Evolutionary conservation across 2,329 filamentous ascomycete species (phyloP), one percentile per base, ranked within the genome.

Genomic region (Botrytis aclada): DNA sequence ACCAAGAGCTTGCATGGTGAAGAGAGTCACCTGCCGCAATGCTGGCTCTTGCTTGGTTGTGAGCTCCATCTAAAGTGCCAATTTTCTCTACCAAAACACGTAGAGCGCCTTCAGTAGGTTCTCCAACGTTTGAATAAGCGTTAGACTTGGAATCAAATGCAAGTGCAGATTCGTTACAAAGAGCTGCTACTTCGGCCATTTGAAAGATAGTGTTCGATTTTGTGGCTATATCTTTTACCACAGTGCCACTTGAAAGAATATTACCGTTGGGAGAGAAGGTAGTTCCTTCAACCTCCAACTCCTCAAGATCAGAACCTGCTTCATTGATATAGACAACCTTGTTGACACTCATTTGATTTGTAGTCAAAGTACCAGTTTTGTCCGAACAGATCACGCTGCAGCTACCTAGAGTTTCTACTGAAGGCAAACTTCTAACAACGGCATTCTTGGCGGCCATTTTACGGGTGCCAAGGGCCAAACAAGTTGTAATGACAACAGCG

Each of bases 361-460:
- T 99, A 18, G 96, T 99, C 81, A 99, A 85, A 66, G 96, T 99
- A 78, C 96, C 97, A 8, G 96, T 99, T 87, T 99, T 99, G 86
- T 99, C 96, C 6, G 97, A 99, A 86, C 97, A 99, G 82, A 99
- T 98, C 73, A 99, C 95, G 80, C 96, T 99, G 88, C 96, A 99
- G 87, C 96, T 99, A 81, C 96, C 96, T 70, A 99, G 88, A 20
- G 96, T 99, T 84, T 99, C 96, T 70, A 99, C 96, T 1, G 96
- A 99, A 32, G 96, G 96, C 78, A 99, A 85, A 81, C 94, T 98
- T 83, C 97, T 90, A 73, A 99, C 97, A 54, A 99, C 95, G 12
- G 96, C 96, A 80, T 98, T 98, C 86, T 97, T 98, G 74, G 94
- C 93, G 32, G 96, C 97, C 97, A 99, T 99, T 85, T 97, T 98